Conservation (phyloP, 192 early-diverging fungal species). For the Coemansia sp. region DNA sequence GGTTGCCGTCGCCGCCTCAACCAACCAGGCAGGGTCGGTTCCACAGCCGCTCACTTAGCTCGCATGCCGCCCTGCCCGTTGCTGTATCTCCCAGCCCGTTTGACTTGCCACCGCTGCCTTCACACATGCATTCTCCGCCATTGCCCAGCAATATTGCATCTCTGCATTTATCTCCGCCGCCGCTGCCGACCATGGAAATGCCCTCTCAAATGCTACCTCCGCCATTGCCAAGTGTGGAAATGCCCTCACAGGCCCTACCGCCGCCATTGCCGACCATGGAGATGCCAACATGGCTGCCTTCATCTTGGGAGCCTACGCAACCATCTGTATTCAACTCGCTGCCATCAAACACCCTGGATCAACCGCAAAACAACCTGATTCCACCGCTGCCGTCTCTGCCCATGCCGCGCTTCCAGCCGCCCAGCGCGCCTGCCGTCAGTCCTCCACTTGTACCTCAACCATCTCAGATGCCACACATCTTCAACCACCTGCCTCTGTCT, state of each 20-base stretch:
- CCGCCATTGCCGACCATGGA: neutral
- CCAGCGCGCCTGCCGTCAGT: neutral
- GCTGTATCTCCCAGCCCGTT: neutral
- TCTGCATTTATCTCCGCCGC: conserved; percentile 17
- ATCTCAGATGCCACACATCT: conserved; percentile 14
- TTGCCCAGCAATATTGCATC: conserved; percentile 10
- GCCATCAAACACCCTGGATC: conserved; percentile 1
- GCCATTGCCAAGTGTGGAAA: conserved; percentile 29
- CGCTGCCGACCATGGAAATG: conserved; percentile 34
- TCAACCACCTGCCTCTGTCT: neutral
- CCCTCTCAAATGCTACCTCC: conserved; percentile 21
- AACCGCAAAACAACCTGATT: neutral
- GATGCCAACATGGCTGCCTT: conserved; percentile 5
- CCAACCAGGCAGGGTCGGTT: neutral
- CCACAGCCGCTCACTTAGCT: conserved; percentile 23
- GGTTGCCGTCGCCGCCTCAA: conserved; percentile 13
- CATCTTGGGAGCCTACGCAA: neutral
- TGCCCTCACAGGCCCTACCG: conserved; percentile 27
- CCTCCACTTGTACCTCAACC: conserved; percentile 4
- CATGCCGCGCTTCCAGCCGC: conserved; percentile 49
- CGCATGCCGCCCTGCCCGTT: conserved; percentile 6
- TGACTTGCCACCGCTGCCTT: conserved; percentile 12
- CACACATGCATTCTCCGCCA: too few species aligned
- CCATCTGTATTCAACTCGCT: conserved; percentile 3
- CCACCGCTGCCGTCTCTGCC: conserved; percentile 39